Evolutionary conservation across 495 filamentous ascomycete species (phyloP), one percentile per base, ranked within the genome.

Genomic region (Aspergillus panamensis): DNA sequence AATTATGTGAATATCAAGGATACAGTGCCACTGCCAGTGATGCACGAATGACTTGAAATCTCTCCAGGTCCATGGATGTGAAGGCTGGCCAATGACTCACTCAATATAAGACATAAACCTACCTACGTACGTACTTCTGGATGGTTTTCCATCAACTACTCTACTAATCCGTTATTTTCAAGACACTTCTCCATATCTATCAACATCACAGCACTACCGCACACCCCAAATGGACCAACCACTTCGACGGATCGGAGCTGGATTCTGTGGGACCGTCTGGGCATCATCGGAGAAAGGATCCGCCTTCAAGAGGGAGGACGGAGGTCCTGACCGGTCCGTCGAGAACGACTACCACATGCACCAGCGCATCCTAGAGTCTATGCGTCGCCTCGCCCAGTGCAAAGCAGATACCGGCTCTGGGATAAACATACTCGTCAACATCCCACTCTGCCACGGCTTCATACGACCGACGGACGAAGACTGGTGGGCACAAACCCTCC

Each of bases 291-390:
- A 54, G 0, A n/a, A 8, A 9, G 63, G 48, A 20, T 50, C 55
- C 2, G 67, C 66, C 20, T 63, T 63, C 67, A 71, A 77, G 63
- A 58, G 72, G 35, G 73, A 73, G 63, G 72, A 73, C 58, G 72
- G 72, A 16, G 65, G 72, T 0, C 66, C 70, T 4, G 54, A 52
- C 7, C 51, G 72, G 53, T 75, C 69, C 1, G 61, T 76, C 1
- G 37, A 16, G 4, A 73, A 75, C 44, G 73, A 77, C 55, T 73
- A 61, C 25, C 17, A 58, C 8, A 75, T 73, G 66, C 74, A 75
- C 25, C 52, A 60, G 10, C 59, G 45, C 19, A 53, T 66, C 6
- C 42, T 66, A 6, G 12, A 58, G 3, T 62, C 55, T 37, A 39
- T 68, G 9, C 31, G 17, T 9, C 16, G 29, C 30, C 17, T 59